Evolutionary conservation across 805 yeast species (phyloP), one percentile per base, ranked within the genome.

Genomic region (Geotrichum ghanense): DNA sequence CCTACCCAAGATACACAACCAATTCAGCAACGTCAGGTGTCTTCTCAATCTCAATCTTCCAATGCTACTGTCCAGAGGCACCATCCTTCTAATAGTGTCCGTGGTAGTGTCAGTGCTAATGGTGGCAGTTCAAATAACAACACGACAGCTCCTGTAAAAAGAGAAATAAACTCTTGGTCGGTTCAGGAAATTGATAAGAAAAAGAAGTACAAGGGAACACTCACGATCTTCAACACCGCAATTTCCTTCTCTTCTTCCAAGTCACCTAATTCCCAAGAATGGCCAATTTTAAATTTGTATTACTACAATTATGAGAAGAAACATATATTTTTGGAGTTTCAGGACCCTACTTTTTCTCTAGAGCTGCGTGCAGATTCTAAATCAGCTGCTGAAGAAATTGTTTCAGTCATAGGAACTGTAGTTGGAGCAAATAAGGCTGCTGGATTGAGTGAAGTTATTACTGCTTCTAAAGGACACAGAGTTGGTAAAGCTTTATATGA

Each of bases 101-200:
- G 53, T 20, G 56, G 51, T 16, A 41, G 27, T 39, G 37, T 37
- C 19, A 63, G 56, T 41, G n/a, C n/a, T n/a, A n/a, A n/a, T n/a
- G n/a, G n/a, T n/a, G n/a, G n/a, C n/a, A n/a, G n/a, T n/a, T n/a
- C n/a, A n/a, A n/a, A n/a, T n/a, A 42, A 19, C 37, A 41, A 41
- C 17, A 21, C 45, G 45, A 42, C 20, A 27, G 41, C 42, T 3
- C 21, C 37, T 20, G 37, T 42, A 41, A 43, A 19, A 34, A 42
- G 27, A 20, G 53, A 51, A 41, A 78, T 75, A 54, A 83, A 77
- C 66, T 78, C 86, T 20, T 90, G 97, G 97, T 74, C 73, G 45
- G 82, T 90, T 42, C 83, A 82, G 56, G 98, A 90, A 65, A 83
- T 92, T 31, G 95, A 86, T 46, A 95, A 95, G 7, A 81, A 92